A percentile compares a stretch with the other conserved stretches of the same genome.
Conservation (phyloP, 148 eudicot species). For the Selenicereus undatus region DNA sequence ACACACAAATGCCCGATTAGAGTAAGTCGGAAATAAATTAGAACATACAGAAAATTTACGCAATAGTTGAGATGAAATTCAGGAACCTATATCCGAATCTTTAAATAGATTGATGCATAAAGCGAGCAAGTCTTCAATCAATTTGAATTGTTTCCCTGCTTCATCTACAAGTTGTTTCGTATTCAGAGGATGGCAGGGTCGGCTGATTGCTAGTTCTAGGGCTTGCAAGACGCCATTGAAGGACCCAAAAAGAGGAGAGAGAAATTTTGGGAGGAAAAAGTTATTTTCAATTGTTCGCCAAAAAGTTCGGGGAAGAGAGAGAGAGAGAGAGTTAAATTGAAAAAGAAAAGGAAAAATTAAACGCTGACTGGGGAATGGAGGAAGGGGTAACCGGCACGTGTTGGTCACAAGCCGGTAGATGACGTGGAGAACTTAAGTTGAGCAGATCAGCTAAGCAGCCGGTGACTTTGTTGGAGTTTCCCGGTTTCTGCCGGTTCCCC, state of each 20-base stretch:
- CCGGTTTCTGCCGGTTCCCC: constrained; percentile 13
- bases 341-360: not conserved
- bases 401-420: not conserved
- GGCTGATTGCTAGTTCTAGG: constrained; percentile 24
- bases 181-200: not conserved
- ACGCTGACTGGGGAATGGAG: constrained; percentile 25
- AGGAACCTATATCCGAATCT: constrained; percentile 8
- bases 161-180: not conserved
- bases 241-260: constrained; percentile 14
- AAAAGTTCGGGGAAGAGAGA: constrained; percentile 21
- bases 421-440: constrained; percentile 11
- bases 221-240: constrained; percentile 32
- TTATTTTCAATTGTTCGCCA: constrained; percentile 19
- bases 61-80: not conserved
- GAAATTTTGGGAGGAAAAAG: constrained; percentile 9
- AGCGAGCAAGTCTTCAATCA: not conserved
- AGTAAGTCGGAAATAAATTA: not conserved
- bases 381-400: constrained; percentile 32
- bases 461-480: constrained; percentile 5
- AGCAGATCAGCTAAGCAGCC: not conserved
- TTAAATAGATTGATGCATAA: not conserved
- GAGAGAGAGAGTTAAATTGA: not conserved
- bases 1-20: not conserved
- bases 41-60: not conserved
- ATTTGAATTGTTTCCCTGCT: not conserved